Evolutionary conservation across 805 yeast genomes (phyloP).

Genomic region (Wickerhamiella domercqiae): DNA sequence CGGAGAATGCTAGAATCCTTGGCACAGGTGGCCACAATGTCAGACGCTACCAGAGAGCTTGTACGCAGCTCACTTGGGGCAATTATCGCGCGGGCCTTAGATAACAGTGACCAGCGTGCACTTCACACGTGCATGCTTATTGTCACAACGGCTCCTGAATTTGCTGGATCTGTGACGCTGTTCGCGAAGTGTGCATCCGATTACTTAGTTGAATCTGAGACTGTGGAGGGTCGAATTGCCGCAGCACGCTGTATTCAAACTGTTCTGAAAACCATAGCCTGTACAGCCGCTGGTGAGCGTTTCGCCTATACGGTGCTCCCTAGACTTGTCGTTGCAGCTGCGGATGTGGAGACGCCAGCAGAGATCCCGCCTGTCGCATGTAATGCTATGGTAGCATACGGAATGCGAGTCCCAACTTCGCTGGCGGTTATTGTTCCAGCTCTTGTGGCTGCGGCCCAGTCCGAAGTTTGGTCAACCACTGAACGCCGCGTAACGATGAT

Average conservation of each 20-base stretch:
- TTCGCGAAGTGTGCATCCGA: not conserved
- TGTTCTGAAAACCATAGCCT: not conserved
- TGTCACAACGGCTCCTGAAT: conserved; percentile 2
- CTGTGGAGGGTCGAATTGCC: not conserved
- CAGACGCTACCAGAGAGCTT: conserved; percentile 14
- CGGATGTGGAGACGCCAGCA: not conserved
- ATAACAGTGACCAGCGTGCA: conserved; percentile 1
- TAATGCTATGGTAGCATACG: conserved; percentile 2
- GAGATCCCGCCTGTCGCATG: not conserved
- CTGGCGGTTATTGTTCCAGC: conserved; percentile 2
- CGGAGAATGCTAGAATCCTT: conserved; percentile 29
- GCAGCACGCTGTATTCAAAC: conserved; percentile 1
- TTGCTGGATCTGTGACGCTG: not conserved
- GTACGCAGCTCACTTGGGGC: conserved; percentile 7
- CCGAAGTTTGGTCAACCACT: conserved; percentile 14
- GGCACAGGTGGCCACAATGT: conserved; percentile 25
- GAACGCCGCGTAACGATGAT: conserved; percentile 13
- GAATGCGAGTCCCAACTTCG: conserved; percentile 4
- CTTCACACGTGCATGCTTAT: conserved; percentile 8
- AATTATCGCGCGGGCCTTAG: conserved; percentile 11
- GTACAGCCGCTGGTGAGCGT: not conserved
- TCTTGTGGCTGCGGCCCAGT: conserved; percentile 8
- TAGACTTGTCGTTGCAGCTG: not conserved
- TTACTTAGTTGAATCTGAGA: not conserved
- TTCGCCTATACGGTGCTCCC: conserved; percentile 1